These are phyloP conservation scores for Myriosclerotinia duriaeana DNA, from an alignment of 2,329 filamentous ascomycete genomes.

Conservation along the genomic window DNA sequence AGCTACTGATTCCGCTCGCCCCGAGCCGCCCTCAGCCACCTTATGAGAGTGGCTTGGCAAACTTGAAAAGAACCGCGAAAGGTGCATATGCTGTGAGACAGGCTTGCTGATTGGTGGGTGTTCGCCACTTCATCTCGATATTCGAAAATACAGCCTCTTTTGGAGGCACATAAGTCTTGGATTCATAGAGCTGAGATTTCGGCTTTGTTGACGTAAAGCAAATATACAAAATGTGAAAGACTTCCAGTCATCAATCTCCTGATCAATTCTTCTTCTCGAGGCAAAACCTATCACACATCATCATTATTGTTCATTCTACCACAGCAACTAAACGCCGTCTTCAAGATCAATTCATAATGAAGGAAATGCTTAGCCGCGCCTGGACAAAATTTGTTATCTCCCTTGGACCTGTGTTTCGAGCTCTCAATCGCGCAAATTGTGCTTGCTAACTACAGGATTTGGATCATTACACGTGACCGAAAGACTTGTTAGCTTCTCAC, in stretches of 20 bases:
- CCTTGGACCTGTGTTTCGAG: slow-evolving; percentile 16
- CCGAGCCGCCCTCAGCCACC: not conserved
- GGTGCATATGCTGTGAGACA: not conserved
- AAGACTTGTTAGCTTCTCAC: not conserved
- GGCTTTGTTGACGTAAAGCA: not conserved
- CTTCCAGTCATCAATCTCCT: not conserved
- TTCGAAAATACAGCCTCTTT: slow-evolving; percentile 1
- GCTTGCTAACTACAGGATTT: not conserved
- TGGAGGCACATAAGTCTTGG: not conserved
- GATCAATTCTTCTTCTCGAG: not conserved
- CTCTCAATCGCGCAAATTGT: slow-evolving; percentile 23
- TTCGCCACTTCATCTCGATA: not conserved
- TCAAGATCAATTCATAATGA: not conserved
- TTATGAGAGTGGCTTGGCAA: slow-evolving; percentile 3
- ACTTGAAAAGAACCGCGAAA: not conserved
- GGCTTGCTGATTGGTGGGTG: not conserved
- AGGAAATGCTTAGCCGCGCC: slow-evolving; percentile 13
- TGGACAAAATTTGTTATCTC: slow-evolving; percentile 21
- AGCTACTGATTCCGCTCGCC: not conserved
- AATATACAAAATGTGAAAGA: not conserved
- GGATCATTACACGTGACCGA: not conserved
- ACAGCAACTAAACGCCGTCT: not conserved
- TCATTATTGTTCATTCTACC: too few relatives aligned
- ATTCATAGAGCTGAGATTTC: not conserved
- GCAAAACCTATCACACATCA: not conserved